Evolutionary conservation across 140 eudicot genomes (phyloP).

Genomic region (Anethum foeniculum): DNA sequence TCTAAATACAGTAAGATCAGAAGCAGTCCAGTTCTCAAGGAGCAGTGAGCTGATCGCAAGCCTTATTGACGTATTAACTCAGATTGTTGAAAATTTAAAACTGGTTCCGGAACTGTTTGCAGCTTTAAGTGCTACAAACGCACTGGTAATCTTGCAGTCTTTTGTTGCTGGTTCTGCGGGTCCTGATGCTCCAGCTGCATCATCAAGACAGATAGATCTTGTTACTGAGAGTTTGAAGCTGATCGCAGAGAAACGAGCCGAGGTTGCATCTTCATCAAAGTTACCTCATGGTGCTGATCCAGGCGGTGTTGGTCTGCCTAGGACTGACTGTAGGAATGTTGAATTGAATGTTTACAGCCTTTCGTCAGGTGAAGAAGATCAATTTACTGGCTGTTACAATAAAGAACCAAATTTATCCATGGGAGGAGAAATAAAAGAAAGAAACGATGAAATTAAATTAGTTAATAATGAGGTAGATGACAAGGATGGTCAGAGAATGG

Average conservation of each 20-base stretch:
- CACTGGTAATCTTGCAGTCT: background rate
- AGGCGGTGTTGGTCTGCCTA: background rate
- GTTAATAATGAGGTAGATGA: slow-evolving; percentile 6
- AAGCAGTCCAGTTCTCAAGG: background rate
- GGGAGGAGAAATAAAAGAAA: background rate
- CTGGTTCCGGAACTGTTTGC: slow-evolving; percentile 3
- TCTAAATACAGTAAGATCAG: background rate
- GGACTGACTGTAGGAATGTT: background rate
- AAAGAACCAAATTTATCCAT: background rate
- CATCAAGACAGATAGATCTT: slow-evolving; percentile 1
- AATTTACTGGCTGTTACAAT: background rate
- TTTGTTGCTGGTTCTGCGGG: background rate
- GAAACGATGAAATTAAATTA: background rate
- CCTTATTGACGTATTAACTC: background rate
- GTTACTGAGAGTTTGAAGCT: background rate
- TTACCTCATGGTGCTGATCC: background rate
- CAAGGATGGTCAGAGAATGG: slow-evolving; percentile 1
- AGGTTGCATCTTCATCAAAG: background rate
- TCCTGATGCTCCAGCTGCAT: background rate
- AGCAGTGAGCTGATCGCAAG: slow-evolving; percentile 2
- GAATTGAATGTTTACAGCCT: background rate
- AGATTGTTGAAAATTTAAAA: background rate
- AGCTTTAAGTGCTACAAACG: slow-evolving; percentile 6
- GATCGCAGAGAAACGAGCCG: background rate
- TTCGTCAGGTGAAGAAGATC: background rate